A percentile compares a stretch with the other conserved stretches of the same genome.
phyloP scores from a whole-genome alignment of 192 early-diverging fungal genomes.

The Coemansia sp. region DNA sequence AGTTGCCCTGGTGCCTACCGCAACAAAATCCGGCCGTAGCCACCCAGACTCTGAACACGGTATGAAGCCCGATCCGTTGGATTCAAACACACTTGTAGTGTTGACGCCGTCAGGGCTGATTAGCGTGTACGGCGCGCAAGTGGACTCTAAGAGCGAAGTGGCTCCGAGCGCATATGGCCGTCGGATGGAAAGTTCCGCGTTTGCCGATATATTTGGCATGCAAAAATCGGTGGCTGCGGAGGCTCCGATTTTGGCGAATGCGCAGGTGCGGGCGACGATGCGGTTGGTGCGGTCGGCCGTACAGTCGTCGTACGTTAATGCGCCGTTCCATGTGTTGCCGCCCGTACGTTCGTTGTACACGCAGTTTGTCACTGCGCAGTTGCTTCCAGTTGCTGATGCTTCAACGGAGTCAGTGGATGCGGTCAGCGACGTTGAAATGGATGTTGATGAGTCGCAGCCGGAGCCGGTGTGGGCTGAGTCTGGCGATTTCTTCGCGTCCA shows the following conservation, averaged over 20 bases:
- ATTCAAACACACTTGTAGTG: constrained; percentile 34
- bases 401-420: neutral
- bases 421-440: constrained; percentile 11
- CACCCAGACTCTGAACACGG: constrained; percentile 21
- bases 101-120: constrained; percentile 36
- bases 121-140: constrained; percentile 30
- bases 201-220: constrained; percentile 41
- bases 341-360: constrained; percentile 53
- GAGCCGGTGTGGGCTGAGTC: neutral
- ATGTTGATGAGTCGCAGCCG: neutral
- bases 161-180: neutral
- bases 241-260: constrained; percentile 2
- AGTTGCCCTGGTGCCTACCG: constrained; percentile 28
- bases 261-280: constrained; percentile 34
- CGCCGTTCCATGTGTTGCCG: constrained; percentile 61
- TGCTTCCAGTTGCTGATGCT: neutral
- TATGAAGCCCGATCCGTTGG: constrained; percentile 31
- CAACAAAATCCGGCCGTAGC: constrained; percentile 6
- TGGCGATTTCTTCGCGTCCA: constrained; percentile 10
- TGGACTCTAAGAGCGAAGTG: neutral
- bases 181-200: constrained; percentile 29
- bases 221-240: constrained; percentile 20
- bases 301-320: constrained; percentile 47
- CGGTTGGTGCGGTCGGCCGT: constrained; percentile 52
- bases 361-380: constrained; percentile 51